A percentile compares a stretch with the other conserved stretches of the same genome.
These are phyloP conservation scores for Aspergillus biplanus DNA, from an alignment of 495 filamentous ascomycete genomes.

Conservation along the genomic window DNA sequence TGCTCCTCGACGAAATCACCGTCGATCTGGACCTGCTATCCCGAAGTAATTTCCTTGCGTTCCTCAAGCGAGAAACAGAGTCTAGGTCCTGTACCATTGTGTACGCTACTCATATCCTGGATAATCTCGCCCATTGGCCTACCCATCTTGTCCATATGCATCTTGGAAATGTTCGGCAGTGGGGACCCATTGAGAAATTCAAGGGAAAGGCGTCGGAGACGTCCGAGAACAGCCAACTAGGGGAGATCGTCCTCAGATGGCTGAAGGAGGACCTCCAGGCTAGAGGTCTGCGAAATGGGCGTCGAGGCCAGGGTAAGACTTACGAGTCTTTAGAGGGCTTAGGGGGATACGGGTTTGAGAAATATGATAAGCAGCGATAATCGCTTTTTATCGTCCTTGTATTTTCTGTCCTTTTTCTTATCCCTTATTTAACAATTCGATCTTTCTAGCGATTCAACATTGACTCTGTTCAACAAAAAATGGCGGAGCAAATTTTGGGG, in stretches of 20 bases:
- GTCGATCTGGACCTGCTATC: slow-evolving; percentile 92
- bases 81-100: slow-evolving; percentile 83
- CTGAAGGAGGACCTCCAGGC: slow-evolving; percentile 79
- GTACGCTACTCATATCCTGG: slow-evolving; percentile 96
- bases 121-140: slow-evolving; percentile 91
- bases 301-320: slow-evolving; percentile 67
- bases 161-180: slow-evolving; percentile 80
- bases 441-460: slow-evolving; percentile 37
- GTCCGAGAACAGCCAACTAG: slow-evolving; percentile 70
- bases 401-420: slow-evolving; percentile 16
- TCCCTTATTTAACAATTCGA: slow-evolving; percentile 15
- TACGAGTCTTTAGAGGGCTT: slow-evolving; percentile 67
- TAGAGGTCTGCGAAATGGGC: slow-evolving; percentile 72
- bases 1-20: slow-evolving; percentile 95
- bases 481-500: slow-evolving; percentile 33
- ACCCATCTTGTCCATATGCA: slow-evolving; percentile 96
- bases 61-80: slow-evolving; percentile 86
- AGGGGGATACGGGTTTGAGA: slow-evolving; percentile 84
- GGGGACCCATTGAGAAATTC: slow-evolving; percentile 69
- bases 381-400: slow-evolving; percentile 6
- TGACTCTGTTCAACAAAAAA: slow-evolving; percentile 33
- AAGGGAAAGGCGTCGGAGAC: slow-evolving; percentile 44
- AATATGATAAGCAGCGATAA: slow-evolving; percentile 25
- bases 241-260: slow-evolving; percentile 87
- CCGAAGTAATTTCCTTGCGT: slow-evolving; percentile 81